Evolutionary conservation across 305 asterid genomes (phyloP).

Genomic region (Rubia tinctorum): DNA sequence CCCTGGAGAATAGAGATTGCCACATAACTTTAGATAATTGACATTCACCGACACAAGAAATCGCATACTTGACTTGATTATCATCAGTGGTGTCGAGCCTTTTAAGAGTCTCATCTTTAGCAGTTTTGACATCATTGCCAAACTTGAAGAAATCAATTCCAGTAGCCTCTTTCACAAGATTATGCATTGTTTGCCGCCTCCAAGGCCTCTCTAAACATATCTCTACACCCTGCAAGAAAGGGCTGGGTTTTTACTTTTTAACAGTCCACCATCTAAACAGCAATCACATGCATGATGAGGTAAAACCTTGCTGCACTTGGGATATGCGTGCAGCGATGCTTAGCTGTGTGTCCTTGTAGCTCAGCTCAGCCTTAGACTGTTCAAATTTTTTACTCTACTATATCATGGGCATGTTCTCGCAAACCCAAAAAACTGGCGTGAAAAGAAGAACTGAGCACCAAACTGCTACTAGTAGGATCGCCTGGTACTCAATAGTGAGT

Average conservation of each 20-base stretch:
- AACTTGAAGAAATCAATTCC: slow-evolving; percentile 70
- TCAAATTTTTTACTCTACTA: too few relatives aligned
- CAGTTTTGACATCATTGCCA: slow-evolving; percentile 58
- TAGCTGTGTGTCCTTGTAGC: not conserved
- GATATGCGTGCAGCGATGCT: not conserved
- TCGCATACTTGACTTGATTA: slow-evolving; percentile 38
- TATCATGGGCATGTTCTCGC: too few relatives aligned
- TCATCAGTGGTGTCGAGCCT: slow-evolving; percentile 35
- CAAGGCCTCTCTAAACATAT: slow-evolving; percentile 94
- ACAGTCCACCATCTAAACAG: not conserved
- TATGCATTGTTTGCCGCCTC: slow-evolving; percentile 99
- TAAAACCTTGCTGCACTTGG: not conserved
- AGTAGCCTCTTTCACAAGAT: slow-evolving; percentile 88
- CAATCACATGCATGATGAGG: not conserved
- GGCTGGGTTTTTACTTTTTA: not conserved
- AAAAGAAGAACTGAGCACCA: too few relatives aligned
- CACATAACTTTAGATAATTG: not conserved
- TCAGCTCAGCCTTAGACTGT: not conserved
- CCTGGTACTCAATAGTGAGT: slow-evolving; percentile 87
- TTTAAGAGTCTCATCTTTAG: slow-evolving; percentile 56
- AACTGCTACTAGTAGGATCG: slow-evolving; percentile 15
- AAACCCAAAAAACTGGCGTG: too few relatives aligned
- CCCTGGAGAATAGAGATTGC: slow-evolving; percentile 41
- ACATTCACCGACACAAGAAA: slow-evolving; percentile 12
- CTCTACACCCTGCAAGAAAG: slow-evolving; percentile 60